Conservation (phyloP, 2,329 filamentous ascomycete genomes). For the Sclerotiophoma versabilis region DNA sequence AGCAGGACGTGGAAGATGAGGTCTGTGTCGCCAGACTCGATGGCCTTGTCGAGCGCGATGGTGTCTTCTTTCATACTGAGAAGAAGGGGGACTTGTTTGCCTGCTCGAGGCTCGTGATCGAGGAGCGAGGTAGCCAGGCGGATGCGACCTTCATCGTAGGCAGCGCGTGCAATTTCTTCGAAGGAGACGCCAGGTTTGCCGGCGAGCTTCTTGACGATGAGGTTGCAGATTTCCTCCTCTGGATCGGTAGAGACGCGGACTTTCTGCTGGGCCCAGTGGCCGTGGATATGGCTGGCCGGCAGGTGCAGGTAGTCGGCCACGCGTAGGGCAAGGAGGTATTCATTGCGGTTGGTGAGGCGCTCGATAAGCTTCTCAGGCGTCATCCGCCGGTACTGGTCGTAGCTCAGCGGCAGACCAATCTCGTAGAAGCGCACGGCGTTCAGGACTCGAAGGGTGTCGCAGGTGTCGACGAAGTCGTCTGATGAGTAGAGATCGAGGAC, state of each 20-base stretch:
- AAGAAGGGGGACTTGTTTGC: slow-evolving; percentile 93
- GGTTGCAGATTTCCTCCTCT: slow-evolving; percentile 83
- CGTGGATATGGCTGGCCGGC: slow-evolving; percentile 87
- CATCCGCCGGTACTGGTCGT: slow-evolving; percentile 90
- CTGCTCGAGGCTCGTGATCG: slow-evolving; percentile 91
- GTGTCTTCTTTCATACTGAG: slow-evolving; percentile 96
- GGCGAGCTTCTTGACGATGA: slow-evolving; percentile 85
- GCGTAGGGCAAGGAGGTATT: slow-evolving; percentile 88
- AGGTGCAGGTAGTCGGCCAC: slow-evolving; percentile 87
- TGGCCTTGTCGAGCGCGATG: slow-evolving; percentile 92
- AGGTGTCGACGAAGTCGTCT: slow-evolving; percentile 99
- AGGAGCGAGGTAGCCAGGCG: slow-evolving; percentile 90
- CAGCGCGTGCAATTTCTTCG: slow-evolving; percentile 88
- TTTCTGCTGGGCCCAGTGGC: slow-evolving; percentile 96
- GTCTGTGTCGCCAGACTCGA: slow-evolving; percentile 94
- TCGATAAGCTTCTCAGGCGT: slow-evolving; percentile 88
- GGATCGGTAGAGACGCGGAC: slow-evolving; percentile 84
- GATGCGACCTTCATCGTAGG: slow-evolving; percentile 90
- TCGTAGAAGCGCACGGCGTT: slow-evolving; percentile 93
- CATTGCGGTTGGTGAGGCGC: slow-evolving; percentile 84
- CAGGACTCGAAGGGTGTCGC: slow-evolving; percentile 87
- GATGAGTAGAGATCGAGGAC: slow-evolving; percentile 97
- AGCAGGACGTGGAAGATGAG: slow-evolving; percentile 88
- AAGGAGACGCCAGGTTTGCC: slow-evolving; percentile 95
- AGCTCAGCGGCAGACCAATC: slow-evolving; percentile 86